These are phyloP conservation scores for Aspergillus egyptiacus DNA, from an alignment of 495 filamentous ascomycete species.

Conservation along the genomic window DNA sequence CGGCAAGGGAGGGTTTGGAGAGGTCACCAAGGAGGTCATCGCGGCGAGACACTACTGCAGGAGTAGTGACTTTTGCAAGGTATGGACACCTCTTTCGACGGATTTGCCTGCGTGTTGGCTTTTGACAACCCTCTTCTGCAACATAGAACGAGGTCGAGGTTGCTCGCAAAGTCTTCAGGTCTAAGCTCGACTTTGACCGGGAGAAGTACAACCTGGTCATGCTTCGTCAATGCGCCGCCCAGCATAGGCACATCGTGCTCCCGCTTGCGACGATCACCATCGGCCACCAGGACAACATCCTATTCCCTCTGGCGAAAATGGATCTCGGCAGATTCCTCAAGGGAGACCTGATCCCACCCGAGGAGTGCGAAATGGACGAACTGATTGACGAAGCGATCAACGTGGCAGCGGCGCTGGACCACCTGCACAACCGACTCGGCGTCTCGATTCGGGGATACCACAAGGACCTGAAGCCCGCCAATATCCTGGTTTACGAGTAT, in stretches of 20 bases:
- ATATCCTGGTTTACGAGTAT: slow-evolving; percentile 22
- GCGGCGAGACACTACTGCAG: slow-evolving; percentile 6
- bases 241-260: slow-evolving; percentile 7
- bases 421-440: slow-evolving; percentile 8
- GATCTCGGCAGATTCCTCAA: slow-evolving; percentile 14
- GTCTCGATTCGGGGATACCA: too few relatives aligned
- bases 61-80: too few relatives aligned
- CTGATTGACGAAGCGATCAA: neutral
- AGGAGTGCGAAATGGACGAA: neutral
- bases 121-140: too few relatives aligned
- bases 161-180: too few relatives aligned
- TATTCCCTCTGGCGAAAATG: slow-evolving; percentile 12
- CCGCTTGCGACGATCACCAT: slow-evolving; percentile 8
- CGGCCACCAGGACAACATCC: slow-evolving; percentile 10
- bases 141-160: too few relatives aligned
- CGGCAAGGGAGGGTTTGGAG: slow-evolving; percentile 9
- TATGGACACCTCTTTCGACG: too few relatives aligned
- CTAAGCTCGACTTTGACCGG: too few relatives aligned
- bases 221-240: neutral
- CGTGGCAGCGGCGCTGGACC: slow-evolving; percentile 17
- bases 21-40: slow-evolving; percentile 11
- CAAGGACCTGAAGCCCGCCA: slow-evolving; percentile 21
- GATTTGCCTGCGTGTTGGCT: too few relatives aligned
- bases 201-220: too few relatives aligned
- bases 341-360: too few relatives aligned